Percentiles rank a stretch among this genome's conserved stretches.
These are phyloP conservation scores for Sugiyamaella xylanicola DNA, from an alignment of 1,139 yeast genomes.

Conservation along the genomic window DNA sequence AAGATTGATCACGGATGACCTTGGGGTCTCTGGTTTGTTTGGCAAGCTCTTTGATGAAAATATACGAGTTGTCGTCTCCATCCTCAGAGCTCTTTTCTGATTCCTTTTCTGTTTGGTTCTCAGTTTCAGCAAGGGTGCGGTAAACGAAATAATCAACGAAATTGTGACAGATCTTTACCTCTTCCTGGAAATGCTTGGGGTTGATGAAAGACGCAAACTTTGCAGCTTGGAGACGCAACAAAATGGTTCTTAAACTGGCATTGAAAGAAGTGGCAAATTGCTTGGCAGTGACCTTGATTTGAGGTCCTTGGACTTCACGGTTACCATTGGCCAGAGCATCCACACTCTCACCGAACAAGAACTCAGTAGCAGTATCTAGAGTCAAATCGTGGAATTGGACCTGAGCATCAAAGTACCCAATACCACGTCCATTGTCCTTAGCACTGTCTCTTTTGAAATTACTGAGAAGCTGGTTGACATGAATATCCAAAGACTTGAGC, in stretches of 20 bases:
- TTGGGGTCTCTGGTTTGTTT: slow-evolving; percentile 54
- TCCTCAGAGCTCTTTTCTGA: slow-evolving; percentile 14
- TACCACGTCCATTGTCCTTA: slow-evolving; percentile 19
- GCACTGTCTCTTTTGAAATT: slow-evolving; percentile 16
- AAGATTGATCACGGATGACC: slow-evolving; percentile 54
- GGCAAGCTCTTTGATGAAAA: slow-evolving; percentile 54
- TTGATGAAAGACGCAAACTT: slow-evolving; percentile 18
- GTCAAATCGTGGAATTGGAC: slow-evolving; percentile 54
- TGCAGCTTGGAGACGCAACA: slow-evolving; percentile 35
- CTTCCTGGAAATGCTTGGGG: slow-evolving; percentile 39
- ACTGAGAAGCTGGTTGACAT: slow-evolving; percentile 24
- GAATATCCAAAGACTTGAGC: slow-evolving; percentile 47
- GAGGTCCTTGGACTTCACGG: slow-evolving; percentile 26
- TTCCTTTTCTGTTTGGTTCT: slow-evolving; percentile 22
- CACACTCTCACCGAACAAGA: slow-evolving; percentile 58
- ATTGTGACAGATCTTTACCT: slow-evolving; percentile 34
- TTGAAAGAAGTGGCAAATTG: slow-evolving; percentile 46
- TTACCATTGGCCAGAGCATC: slow-evolving; percentile 43
- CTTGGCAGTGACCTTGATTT: slow-evolving; percentile 11
- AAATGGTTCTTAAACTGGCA: slow-evolving; percentile 7
- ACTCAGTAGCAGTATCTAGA: slow-evolving; percentile 60
- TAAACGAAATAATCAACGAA: slow-evolving; percentile 42
- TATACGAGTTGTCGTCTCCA: slow-evolving; percentile 32
- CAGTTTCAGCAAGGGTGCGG: slow-evolving; percentile 31
- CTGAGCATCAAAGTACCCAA: slow-evolving; percentile 49